phyloP scores from a whole-genome alignment of 345 rosid genomes.

The Bretschneidera sinensis region DNA sequence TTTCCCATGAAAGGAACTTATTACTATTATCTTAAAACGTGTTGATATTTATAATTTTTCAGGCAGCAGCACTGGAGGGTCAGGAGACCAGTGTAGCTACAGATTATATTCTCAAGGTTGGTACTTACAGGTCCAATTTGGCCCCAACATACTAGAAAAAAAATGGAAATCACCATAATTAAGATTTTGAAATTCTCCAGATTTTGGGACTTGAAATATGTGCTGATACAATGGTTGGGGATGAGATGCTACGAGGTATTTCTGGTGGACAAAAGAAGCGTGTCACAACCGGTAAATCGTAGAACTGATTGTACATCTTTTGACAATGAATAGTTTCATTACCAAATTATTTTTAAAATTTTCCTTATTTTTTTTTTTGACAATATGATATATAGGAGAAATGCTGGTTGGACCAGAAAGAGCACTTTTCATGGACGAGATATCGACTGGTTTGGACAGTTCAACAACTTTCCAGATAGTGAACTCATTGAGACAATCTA shows the following conservation, averaged over 20 bases:
- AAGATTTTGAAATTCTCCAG: constrained; percentile 14
- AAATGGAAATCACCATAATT: not conserved
- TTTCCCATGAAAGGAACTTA: not conserved
- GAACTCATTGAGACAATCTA: constrained; percentile 55
- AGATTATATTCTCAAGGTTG: constrained; percentile 76
- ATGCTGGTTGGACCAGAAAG: constrained; percentile 77
- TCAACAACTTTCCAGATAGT: constrained; percentile 79
- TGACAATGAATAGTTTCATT: not conserved
- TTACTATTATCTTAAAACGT: too few relatives aligned
- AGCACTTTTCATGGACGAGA: constrained; percentile 86
- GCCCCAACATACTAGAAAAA: not conserved
- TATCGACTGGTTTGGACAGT: constrained; percentile 79
- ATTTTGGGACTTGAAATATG: constrained; percentile 58
- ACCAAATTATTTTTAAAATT: not conserved
- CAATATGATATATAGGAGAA: constrained; percentile 43
- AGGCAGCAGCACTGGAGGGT: constrained; percentile 71
- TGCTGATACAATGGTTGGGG: constrained; percentile 56
- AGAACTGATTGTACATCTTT: not conserved
- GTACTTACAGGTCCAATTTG: constrained; percentile 5
- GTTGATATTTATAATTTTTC: constrained; percentile 5
- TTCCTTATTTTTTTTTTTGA: too few relatives aligned
- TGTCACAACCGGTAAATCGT: constrained; percentile 37
- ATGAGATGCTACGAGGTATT: constrained; percentile 55
- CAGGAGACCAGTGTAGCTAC: constrained; percentile 62
- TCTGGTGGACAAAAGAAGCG: constrained; percentile 64